Percentiles rank a stretch among this genome's conserved stretches.
phyloP scores from a whole-genome alignment of 1,284 basidiomycete genomes.

The Ceratobasidium sp. region DNA sequence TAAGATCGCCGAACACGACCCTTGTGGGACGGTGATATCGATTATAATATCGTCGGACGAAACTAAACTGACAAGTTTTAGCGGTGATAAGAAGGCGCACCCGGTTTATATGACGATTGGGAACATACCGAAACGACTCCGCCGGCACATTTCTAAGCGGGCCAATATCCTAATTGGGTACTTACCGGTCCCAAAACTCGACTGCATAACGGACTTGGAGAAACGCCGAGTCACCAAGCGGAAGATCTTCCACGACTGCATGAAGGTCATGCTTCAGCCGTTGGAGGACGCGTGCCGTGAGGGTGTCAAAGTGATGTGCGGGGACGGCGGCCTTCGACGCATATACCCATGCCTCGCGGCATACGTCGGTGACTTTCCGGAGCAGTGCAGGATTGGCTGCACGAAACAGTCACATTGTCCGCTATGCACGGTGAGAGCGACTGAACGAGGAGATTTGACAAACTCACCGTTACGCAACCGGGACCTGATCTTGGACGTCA shows the following conservation, averaged over 20 bases:
- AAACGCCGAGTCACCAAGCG: not conserved
- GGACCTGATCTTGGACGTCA: not conserved
- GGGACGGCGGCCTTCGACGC: constrained; percentile 31
- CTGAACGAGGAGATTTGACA: constrained; percentile 9
- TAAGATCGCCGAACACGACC: not conserved
- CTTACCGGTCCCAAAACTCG: constrained; percentile 27
- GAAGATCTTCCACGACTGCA: constrained; percentile 20
- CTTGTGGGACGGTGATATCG: constrained; percentile 18
- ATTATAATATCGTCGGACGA: constrained; percentile 46
- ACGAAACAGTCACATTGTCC: constrained; percentile 24
- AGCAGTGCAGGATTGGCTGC: constrained; percentile 46
- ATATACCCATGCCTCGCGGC: constrained; percentile 38
- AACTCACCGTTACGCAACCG: not conserved
- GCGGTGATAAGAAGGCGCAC: constrained; percentile 46
- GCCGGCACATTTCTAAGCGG: constrained; percentile 15
- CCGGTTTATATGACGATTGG: constrained; percentile 48
- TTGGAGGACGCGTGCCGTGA: constrained; percentile 12
- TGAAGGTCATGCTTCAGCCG: constrained; percentile 36
- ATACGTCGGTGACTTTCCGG: constrained; percentile 45
- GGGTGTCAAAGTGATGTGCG: constrained; percentile 30
- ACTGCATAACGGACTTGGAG: not conserved
- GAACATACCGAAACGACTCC: constrained; percentile 46
- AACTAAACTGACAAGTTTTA: constrained; percentile 43
- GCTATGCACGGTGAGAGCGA: constrained; percentile 18
- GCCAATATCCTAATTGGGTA: constrained; percentile 46